Percentiles rank a stretch among this genome's conserved stretches.
These are phyloP conservation scores for Sungouiozyma ichnusensis DNA, from an alignment of 805 yeast genomes.

Conservation along the genomic window DNA sequence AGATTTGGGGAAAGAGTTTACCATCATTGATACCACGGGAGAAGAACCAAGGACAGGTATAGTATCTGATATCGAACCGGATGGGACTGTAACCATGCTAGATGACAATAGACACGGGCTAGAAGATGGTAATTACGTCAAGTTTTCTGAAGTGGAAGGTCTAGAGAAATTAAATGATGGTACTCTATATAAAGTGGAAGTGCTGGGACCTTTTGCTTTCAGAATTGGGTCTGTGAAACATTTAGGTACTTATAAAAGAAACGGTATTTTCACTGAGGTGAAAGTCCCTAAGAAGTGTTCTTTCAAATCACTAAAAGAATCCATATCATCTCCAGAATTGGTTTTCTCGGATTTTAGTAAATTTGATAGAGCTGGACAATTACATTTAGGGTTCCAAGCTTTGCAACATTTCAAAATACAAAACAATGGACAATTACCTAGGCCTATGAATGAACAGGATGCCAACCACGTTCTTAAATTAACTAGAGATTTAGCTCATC, in stretches of 20 bases:
- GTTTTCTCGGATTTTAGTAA: conserved; percentile 84
- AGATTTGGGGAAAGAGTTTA: conserved; percentile 77
- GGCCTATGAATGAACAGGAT: conserved; percentile 66
- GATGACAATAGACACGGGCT: conserved; percentile 90
- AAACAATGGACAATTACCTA: conserved; percentile 60
- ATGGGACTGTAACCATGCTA: conserved; percentile 88
- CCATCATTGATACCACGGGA: conserved; percentile 77
- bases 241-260: conserved; percentile 60
- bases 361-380: conserved; percentile 82
- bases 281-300: conserved; percentile 61
- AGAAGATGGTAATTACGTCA: conserved; percentile 84
- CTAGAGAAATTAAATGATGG: conserved; percentile 66
- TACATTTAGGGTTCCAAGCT: conserved; percentile 88
- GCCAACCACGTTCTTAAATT: conserved; percentile 54
- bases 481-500: conserved; percentile 47
- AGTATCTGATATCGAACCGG: conserved; percentile 74
- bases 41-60: conserved; percentile 86
- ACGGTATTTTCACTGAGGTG: conserved; percentile 89
- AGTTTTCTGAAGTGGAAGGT: conserved; percentile 79
- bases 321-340: conserved; percentile 68
- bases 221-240: conserved; percentile 46
- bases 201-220: conserved; percentile 91
- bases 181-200: conserved; percentile 62
- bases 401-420: conserved; percentile 59
- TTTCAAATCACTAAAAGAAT: conserved; percentile 56